Percentiles rank a stretch among this genome's conserved stretches.
Conservation (phyloP, 257 asterid species). For the Nicotiana otophora region DNA sequence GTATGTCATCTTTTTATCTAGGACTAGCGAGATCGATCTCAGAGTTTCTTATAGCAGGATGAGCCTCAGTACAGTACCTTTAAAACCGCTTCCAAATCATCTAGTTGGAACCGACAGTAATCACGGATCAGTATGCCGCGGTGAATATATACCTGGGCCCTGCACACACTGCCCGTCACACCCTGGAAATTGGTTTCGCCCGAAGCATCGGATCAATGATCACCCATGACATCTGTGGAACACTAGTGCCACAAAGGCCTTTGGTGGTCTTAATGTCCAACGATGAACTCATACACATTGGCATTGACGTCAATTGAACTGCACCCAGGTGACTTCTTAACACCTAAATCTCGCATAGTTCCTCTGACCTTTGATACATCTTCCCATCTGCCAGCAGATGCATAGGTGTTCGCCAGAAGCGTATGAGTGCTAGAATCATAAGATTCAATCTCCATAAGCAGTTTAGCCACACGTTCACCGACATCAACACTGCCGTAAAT, state of each 20-base stretch:
- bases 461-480: slow-evolving; percentile 65
- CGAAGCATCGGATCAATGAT: too few relatives aligned
- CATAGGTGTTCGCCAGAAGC: slow-evolving; percentile 64
- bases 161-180: too few relatives aligned
- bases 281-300: slow-evolving; percentile 4
- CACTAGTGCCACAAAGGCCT: too few relatives aligned
- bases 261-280: background rate
- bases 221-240: too few relatives aligned
- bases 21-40: background rate
- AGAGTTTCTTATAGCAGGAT: background rate
- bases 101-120: too few relatives aligned
- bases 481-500: slow-evolving; percentile 51
- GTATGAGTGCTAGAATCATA: slow-evolving; percentile 55
- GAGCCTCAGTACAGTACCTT: background rate
- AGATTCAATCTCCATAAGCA: slow-evolving; percentile 43
- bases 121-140: too few relatives aligned
- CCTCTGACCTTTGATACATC: slow-evolving; percentile 48
- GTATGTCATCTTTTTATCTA: background rate
- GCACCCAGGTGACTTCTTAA: slow-evolving; percentile 68
- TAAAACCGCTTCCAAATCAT: background rate
- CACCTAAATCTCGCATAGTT: slow-evolving; percentile 35
- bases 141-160: too few relatives aligned
- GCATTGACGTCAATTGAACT: slow-evolving; percentile 42
- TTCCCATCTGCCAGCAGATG: slow-evolving; percentile 76
- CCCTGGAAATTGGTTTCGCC: too few relatives aligned